A percentile compares a stretch with the other conserved stretches of the same genome.
Evolutionary conservation across 2,329 filamentous ascomycete species (phyloP).

Genomic region (Trichoderma afroharzianum): DNA sequence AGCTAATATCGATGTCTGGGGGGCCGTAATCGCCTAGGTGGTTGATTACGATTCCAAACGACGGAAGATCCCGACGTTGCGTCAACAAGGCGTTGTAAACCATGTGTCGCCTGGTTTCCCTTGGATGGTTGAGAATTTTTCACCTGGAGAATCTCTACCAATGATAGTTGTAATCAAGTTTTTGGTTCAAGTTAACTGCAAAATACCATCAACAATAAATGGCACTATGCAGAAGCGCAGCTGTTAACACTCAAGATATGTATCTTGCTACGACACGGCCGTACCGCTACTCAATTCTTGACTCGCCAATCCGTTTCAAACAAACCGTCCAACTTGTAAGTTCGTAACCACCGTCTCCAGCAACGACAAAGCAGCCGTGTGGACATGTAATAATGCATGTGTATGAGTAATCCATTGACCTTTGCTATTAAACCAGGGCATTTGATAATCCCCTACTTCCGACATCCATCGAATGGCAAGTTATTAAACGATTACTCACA

Average conservation of each 20-base stretch:
- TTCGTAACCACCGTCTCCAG: background rate
- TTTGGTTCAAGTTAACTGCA: background rate
- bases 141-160: background rate
- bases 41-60: background rate
- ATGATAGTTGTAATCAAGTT: background rate
- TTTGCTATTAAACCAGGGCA: background rate
- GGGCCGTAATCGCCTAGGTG: background rate
- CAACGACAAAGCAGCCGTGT: background rate
- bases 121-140: background rate
- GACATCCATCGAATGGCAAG: background rate
- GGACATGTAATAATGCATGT: background rate
- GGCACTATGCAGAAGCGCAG: background rate
- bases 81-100: background rate
- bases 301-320: background rate
- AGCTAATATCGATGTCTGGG: background rate
- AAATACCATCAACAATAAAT: background rate
- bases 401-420: background rate
- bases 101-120: background rate
- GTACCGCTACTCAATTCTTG: background rate
- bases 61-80: background rate
- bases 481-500: background rate
- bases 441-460: background rate
- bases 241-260: background rate
- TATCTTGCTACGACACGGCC: background rate
- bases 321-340: background rate